Base-by-base conservation (phyloP, 306 rosid genomes). In the Dalbergia cultrata region DNA sequence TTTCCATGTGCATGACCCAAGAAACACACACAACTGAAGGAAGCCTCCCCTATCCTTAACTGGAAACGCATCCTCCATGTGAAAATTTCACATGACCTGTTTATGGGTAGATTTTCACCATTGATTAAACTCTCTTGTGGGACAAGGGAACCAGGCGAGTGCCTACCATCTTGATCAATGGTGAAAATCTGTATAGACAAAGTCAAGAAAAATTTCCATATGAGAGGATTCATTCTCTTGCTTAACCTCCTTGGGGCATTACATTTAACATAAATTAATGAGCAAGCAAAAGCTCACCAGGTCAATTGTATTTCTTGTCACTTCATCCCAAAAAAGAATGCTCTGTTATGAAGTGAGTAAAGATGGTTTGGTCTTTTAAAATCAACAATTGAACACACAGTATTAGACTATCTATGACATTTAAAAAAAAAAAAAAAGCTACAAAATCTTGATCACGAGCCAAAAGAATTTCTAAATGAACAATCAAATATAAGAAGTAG, bases 1-100 rank as follows among this genome's bases (percentile, higher is more conserved):
- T n/a, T 67, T 57, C 68, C 61, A 68, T 22, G 31, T 21, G 21
- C 68, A 68, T 60, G 43, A 34, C 39, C 60, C 54, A 11, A 65
- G 26, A 31, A 65, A 22, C 33, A 67, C 67, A 53, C 57, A 14
- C 22, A 68, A 59, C 33, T 57, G 60, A 67, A 14, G 13, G 64
- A 37, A 67, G 14, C 44, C 50, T 54, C 35, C 56, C 54, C 19
- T 22, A 11, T 66, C 66, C 70, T 22, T 37, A 37, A 37, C 41
- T 7, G 41, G 41, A 5, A 37, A 37, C 7, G 5, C 7, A 37
- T 37, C 41, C 41, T 37, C 41, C 41, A 1, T 2, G 8, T 37
- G 41, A 37, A 37, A 37, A 37, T 37, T 37, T 37, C 41, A 37
- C 41, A 37, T 37, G 41, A 37, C 6, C 41, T 37, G 7, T 37